A percentile compares a stretch with the other conserved stretches of the same genome.
Evolutionary conservation across 495 filamentous ascomycete genomes (phyloP).

Genomic region (Penicillium macrosclerotiorum): DNA sequence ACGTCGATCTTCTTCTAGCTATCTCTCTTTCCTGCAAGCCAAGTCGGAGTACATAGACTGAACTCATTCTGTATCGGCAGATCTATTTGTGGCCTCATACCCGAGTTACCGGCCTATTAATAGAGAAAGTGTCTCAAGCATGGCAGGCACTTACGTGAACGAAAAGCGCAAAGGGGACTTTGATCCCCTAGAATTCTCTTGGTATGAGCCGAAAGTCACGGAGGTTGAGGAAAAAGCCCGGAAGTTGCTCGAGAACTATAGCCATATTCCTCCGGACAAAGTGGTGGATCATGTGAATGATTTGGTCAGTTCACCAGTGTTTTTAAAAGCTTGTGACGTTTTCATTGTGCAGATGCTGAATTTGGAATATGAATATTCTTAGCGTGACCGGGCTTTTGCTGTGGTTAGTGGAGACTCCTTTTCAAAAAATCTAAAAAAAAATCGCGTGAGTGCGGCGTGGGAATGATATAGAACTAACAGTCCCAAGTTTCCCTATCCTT

Average conservation of each 20-base stretch:
- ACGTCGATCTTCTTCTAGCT: too few species aligned
- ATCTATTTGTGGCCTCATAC: too few species aligned
- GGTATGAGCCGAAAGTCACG: constrained; percentile 16
- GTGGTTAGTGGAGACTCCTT: constrained; percentile 11
- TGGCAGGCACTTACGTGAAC: too few species aligned
- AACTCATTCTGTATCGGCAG: too few species aligned
- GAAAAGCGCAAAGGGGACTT: constrained; percentile 11
- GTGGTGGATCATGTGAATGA: constrained; percentile 46
- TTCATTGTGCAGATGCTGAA: too few species aligned
- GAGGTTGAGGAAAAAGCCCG: constrained; percentile 22
- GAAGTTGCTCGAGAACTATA: constrained; percentile 46
- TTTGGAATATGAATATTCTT: too few species aligned
- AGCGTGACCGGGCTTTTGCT: constrained; percentile 21
- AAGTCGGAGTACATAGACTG: too few species aligned
- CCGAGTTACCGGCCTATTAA: too few species aligned
- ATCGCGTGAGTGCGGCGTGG: neutral
- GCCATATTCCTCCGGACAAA: constrained; percentile 40
- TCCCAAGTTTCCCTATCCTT: constrained; percentile 44
- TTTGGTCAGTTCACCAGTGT: too few species aligned
- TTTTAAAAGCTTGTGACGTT: too few species aligned
- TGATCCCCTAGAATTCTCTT: constrained; percentile 11
- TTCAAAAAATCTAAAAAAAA: neutral
- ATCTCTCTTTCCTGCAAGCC: too few species aligned
- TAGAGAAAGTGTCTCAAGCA: too few species aligned
- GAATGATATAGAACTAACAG: neutral